phyloP scores from a whole-genome alignment of 306 rosid species.

The Medicago ruthenica region DNA sequence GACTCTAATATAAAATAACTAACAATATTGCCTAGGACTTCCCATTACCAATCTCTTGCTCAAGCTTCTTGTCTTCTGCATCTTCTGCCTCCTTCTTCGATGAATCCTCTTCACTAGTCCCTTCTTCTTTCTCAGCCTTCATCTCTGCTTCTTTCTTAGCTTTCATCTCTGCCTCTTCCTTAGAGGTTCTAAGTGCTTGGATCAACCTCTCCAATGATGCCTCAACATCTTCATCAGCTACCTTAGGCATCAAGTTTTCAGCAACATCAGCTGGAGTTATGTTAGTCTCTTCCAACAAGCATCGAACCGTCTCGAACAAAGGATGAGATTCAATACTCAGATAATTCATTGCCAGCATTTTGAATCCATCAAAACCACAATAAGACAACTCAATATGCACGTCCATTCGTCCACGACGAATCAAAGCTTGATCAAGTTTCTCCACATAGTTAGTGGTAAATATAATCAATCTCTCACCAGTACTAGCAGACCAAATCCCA shows the following conservation, averaged over 20 bases:
- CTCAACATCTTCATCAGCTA: slow-evolving; percentile 41
- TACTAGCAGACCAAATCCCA: slow-evolving; percentile 78
- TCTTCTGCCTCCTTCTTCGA: not conserved
- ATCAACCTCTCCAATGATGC: slow-evolving; percentile 49
- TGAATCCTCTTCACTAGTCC: slow-evolving; percentile 24
- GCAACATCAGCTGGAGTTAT: slow-evolving; percentile 75
- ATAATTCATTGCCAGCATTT: slow-evolving; percentile 64
- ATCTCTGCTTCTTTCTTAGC: not conserved
- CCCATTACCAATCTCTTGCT: not conserved
- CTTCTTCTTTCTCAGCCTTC: slow-evolving; percentile 35
- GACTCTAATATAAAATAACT: not conserved
- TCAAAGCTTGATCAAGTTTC: slow-evolving; percentile 74
- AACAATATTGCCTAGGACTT: not conserved
- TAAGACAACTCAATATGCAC: slow-evolving; percentile 67
- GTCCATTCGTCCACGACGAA: slow-evolving; percentile 79
- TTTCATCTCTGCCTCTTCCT: slow-evolving; percentile 39
- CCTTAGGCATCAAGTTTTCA: slow-evolving; percentile 75
- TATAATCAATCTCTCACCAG: slow-evolving; percentile 63
- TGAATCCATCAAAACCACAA: slow-evolving; percentile 68
- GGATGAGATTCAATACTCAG: slow-evolving; percentile 49
- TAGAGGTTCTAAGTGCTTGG: slow-evolving; percentile 52
- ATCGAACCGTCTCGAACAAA: slow-evolving; percentile 36
- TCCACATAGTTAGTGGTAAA: slow-evolving; percentile 73
- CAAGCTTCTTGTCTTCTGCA: not conserved
- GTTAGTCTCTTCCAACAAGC: slow-evolving; percentile 47